Evolutionary conservation across 2,329 filamentous ascomycete genomes (phyloP).

Genomic region (Clonostachys rosea): DNA sequence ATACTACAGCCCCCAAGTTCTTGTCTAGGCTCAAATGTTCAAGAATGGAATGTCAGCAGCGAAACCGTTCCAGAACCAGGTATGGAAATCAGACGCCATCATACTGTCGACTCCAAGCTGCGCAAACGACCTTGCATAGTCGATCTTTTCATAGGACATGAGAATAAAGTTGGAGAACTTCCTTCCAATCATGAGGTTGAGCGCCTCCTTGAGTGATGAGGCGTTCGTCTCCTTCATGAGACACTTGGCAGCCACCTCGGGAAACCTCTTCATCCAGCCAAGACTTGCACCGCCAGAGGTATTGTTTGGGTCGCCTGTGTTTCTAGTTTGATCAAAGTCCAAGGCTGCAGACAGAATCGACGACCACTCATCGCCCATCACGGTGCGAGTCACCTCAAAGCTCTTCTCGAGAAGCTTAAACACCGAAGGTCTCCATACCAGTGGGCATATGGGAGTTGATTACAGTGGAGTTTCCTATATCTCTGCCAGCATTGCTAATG

Average conservation of each 20-base stretch:
- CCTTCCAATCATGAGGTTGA: slow-evolving; percentile 3
- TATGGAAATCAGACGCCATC: slow-evolving; percentile 30
- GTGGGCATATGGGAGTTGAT: slow-evolving; percentile 11
- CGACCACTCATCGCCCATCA: not conserved
- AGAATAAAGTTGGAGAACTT: slow-evolving; percentile 12
- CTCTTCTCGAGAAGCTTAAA: slow-evolving; percentile 3
- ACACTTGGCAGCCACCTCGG: not conserved
- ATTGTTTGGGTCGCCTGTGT: no score
- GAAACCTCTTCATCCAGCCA: not conserved
- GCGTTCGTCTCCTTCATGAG: not conserved
- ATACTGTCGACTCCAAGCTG: slow-evolving; percentile 32
- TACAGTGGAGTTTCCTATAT: not conserved
- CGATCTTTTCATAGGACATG: slow-evolving; percentile 15
- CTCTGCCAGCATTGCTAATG: slow-evolving; percentile 3
- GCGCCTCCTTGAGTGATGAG: not conserved
- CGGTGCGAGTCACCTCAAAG: not conserved
- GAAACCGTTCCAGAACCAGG: slow-evolving; percentile 23
- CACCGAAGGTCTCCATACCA: slow-evolving; percentile 12
- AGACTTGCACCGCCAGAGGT: no score
- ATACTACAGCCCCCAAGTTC: not conserved
- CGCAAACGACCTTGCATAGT: slow-evolving; percentile 14
- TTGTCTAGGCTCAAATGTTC: slow-evolving; percentile 3
- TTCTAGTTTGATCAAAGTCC: no score
- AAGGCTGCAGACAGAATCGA: no score
- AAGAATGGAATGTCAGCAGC: slow-evolving; percentile 24